Evolutionary conservation across 352 stramenopile species (phyloP), one percentile per base, ranked within the genome.

Genomic region (Achlya hypogyna): DNA sequence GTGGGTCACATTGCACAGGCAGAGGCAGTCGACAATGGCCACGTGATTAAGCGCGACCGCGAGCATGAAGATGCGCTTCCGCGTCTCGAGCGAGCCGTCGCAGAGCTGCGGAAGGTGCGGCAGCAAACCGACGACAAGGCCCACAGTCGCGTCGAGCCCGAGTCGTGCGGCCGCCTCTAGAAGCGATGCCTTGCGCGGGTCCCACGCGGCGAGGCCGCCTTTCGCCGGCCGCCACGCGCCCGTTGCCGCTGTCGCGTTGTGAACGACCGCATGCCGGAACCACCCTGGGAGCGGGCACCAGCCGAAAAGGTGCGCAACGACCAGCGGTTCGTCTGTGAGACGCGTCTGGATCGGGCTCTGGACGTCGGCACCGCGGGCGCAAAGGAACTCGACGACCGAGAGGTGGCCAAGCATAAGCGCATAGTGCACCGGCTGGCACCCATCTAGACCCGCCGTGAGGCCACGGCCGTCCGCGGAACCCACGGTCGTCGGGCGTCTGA

Each of bases 261-360:
- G 22, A 69, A 70, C 52, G 73, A 81, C 0, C n/a, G 51, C 22
- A 6, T 59, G 40, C 14, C 77, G 72, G 35, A 82, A 78, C 82
- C 80, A 89, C 4, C 82, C 82, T 22, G 82, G 82, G 10, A 88
- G 69, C 4, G 74, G 78, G 47, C 86, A 86, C 74, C 74, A 85
- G 25, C 79, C 58, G 27, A 81, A 52, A 0, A 91, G 62, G 10
- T 67, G 72, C 22, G 66, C 64, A n/a, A 89, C 78, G 22, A 49
- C 32, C 45, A 67, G 32, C 18, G 34, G 28, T 40, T 56, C 51
- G 0, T 27, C 12, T 1, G 10, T 34, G 14, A 58, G 22, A 10
- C n/a, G 47, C n/a, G n/a, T 67, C 23, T 67, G 60, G 12, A 67
- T 67, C 20, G 42, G 22, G 22, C 60, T 49, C 10, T 23, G 14